Evolutionary conservation across 2,329 filamentous ascomycete species (phyloP).

Genomic region (Hymenoscyphus infarciens): DNA sequence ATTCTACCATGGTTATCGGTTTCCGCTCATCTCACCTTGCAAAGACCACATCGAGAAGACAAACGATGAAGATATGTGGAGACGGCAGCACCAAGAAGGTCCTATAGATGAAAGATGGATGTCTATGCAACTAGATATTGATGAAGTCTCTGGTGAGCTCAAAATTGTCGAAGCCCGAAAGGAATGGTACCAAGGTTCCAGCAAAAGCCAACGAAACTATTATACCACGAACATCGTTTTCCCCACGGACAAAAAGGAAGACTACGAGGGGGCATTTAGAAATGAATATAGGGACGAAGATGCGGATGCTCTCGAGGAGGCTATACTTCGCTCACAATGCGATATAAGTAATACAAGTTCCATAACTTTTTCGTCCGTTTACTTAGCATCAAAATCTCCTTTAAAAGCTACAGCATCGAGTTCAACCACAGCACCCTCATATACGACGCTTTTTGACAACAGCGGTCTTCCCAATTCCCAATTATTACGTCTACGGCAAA

Average conservation of each 20-base stretch:
- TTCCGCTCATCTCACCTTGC: slow-evolving; percentile 51
- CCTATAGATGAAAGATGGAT: slow-evolving; percentile 74
- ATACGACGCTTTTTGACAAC: slow-evolving; percentile 14
- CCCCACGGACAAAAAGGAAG: slow-evolving; percentile 13
- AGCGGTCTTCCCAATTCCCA: slow-evolving; percentile 26
- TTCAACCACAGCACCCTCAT: slow-evolving; percentile 10
- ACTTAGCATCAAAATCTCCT: not conserved
- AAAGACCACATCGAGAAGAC: slow-evolving; percentile 40
- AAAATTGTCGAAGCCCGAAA: slow-evolving; percentile 65
- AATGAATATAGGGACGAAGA: slow-evolving; percentile 12
- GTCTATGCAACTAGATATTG: slow-evolving; percentile 56
- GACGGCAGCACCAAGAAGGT: slow-evolving; percentile 65
- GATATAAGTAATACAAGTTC: not conserved
- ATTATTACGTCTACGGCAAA: slow-evolving; percentile 23
- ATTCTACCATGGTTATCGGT: slow-evolving; percentile 64
- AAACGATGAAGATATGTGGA: slow-evolving; percentile 53
- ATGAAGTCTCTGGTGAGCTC: slow-evolving; percentile 55
- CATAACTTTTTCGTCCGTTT: not conserved
- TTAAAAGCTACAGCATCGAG: slow-evolving; percentile 10
- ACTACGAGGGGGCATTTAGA: not conserved
- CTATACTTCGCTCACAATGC: not conserved
- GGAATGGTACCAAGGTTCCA: slow-evolving; percentile 59
- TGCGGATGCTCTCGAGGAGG: not conserved
- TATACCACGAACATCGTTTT: slow-evolving; percentile 58
- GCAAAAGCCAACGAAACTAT: slow-evolving; percentile 60